Evolutionary conservation across 2,329 filamentous ascomycete species (phyloP), one percentile per base, ranked within the genome.

Genomic region (Aspergillus caelatus): DNA sequence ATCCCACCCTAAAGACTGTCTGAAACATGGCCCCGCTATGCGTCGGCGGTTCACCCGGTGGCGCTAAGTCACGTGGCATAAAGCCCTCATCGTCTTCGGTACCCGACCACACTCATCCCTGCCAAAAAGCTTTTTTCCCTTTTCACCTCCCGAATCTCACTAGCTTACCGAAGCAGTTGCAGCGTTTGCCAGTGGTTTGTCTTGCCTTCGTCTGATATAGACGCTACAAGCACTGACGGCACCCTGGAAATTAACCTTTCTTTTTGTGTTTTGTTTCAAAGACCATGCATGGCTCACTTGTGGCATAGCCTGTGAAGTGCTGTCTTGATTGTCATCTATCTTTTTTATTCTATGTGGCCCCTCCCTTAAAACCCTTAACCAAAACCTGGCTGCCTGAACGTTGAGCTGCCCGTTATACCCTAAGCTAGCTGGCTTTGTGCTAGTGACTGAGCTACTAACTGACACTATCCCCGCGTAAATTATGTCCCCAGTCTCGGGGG

Each of bases 401-500:
- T 14, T 54, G 26, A 28, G 52, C 52, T 21, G 32, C 32, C 7
- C 21, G 16, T 12, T 23, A 4, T 36, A 34, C n/a, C n/a, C 34
- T 11, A 39, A 55, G 32, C 52, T 55, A 55, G 52, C 32, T 32
- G 16, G 32, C 52, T 55, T 55, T 55, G 52, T 55, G 52, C 52
- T 55, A 39, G 52, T 55, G 12, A 41, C 32, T 55, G 52, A 36
- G 23, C 21, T 28, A 55, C 52, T 55, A 55, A 55, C 52, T 32
- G 21, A 55, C 21, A n/a, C 32, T 23, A 14, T n/a, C 32, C 43
- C 48, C 45, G 26, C 26, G 52, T 55, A 55, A 55, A 36, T n/a
- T 30, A 89, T 89, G 87, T 85, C 87, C 50, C 79, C 89, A 56
- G 85, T 85, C 64, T 85, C 86, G 57, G 86, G 86, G 28, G 86